Evolutionary conservation across 192 early-diverging fungal genomes (phyloP), one percentile per base, ranked within the genome.

Genomic region (Coemansia sp.): DNA sequence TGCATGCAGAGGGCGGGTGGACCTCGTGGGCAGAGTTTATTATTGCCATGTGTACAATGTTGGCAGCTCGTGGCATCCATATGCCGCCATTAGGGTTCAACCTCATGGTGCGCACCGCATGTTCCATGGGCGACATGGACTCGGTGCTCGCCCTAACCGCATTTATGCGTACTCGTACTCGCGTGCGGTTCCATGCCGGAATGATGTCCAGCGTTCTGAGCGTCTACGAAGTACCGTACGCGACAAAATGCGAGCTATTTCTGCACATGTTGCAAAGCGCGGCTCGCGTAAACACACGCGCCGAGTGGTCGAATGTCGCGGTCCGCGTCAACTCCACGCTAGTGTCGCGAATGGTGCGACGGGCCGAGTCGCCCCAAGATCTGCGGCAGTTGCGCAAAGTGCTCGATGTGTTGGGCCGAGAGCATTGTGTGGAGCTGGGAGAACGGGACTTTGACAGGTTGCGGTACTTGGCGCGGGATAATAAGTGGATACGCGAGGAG

Each of bases 201-300:
- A 76, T 76, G 74, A 25, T 76, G 47, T 24, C 37, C 19, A 64
- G 67, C 57, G 21, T 70, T 4, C 9, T 70, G 10, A 2, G 11
- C 0, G n/a, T 51, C 22, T 21, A 45, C 2, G 9, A 19, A 6
- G n/a, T 51, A 4, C 37, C 68, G 35, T 66, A 64, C 11, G 24
- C 1, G 0, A 4, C n/a, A 3, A 60, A 57, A 27, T 67, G 65
- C 57, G 24, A 10, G 4, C 32, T 35, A 35, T 35, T 35, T 5
- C 32, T 35, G 32, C 32, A 35, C 32, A 53, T 45, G 41, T n/a
- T 15, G 41, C 41, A 45, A n/a, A n/a, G 41, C 41, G 12, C 41
- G 2, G 41, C 41, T 35, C 32, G 43, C 15, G 15, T n/a, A 5
- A 5, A 5, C 14, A 5, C 14, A 47, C 43, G 5, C 0, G 5